Evolutionary conservation across 2,329 filamentous ascomycete genomes (phyloP).

Genomic region (Colletotrichum aenigma): DNA sequence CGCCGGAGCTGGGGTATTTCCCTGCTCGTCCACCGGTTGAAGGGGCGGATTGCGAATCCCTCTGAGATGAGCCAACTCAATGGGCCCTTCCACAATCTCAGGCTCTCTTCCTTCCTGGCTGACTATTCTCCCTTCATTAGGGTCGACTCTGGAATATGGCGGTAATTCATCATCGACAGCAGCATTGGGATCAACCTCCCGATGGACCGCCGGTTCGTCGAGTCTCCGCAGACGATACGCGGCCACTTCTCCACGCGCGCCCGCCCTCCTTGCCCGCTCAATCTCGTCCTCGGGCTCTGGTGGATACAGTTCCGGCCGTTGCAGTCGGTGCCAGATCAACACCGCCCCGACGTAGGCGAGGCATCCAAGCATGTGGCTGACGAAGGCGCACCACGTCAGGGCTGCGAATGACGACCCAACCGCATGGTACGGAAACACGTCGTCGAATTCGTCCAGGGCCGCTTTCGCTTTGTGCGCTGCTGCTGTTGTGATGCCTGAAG

Average conservation of each 20-base stretch:
- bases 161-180: background rate
- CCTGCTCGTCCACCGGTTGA: background rate
- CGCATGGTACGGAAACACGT: background rate
- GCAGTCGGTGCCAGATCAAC: background rate
- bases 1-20: background rate
- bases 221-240: background rate
- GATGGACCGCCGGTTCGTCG: background rate
- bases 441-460: background rate
- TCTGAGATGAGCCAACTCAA: background rate
- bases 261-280: background rate
- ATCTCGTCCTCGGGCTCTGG: background rate
- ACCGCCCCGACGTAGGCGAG: background rate
- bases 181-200: background rate
- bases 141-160: constrained; percentile 9
- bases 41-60: background rate
- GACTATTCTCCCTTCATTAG: background rate
- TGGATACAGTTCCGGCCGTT: background rate
- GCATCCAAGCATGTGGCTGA: background rate
- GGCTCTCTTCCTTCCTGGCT: background rate
- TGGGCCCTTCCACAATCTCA: background rate
- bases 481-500: background rate
- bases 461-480: background rate
- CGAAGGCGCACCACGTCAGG: constrained; percentile 1
- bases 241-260: background rate
- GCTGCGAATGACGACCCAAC: background rate